Evolutionary conservation across 1,284 basidiomycete species (phyloP), one percentile per base, ranked within the genome.

Genomic region (Malassezia globosa): DNA sequence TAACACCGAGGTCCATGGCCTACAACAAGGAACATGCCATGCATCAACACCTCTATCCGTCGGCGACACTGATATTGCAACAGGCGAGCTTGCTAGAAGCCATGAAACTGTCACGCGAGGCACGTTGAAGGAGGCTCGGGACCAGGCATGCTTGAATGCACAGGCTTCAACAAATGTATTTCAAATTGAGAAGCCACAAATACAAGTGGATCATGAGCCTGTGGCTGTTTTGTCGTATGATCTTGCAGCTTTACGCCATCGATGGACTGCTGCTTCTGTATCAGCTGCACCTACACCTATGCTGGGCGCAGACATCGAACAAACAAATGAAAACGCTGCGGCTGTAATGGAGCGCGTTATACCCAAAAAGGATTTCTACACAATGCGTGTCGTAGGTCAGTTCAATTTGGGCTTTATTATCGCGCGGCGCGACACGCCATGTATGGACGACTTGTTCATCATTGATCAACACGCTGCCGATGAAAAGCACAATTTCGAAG

Each of bases 401-500:
- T 99, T 95, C 73, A 97, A 99, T 63, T 78, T 85, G 34, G 92
- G 90, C 0, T 97, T 99, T 72, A 90, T 99, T 72, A 80, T 97
- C 51, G 81, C 81, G 1, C 80, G 88, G 2, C 77, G 85, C 51
- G 52, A 16, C 18, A 37, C 46, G 7, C 26, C 13, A 6, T 16
- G 24, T 23, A 61, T 61, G 60, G 67, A 71, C 53, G 69, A 71
- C 31, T 75, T 97, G 38, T 95, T 96, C 73, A 90, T 97, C 59
- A 79, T 96, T 19, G 89, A 90, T 64, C 68, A 71, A 44, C 86
- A 79, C 65, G 78, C 78, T 1, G 75, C 75, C 14, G 92, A 99
- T 72, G 94, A 97, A 73, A 97, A 97, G 75, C 96, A 84, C 75
- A 97, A 96, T 68, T 97, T 96, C 69, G 92, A 99, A 76, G 84